These are phyloP conservation scores for Rhizophlyctis rosea DNA, from an alignment of 192 early-diverging fungal species.

Conservation along the genomic window DNA sequence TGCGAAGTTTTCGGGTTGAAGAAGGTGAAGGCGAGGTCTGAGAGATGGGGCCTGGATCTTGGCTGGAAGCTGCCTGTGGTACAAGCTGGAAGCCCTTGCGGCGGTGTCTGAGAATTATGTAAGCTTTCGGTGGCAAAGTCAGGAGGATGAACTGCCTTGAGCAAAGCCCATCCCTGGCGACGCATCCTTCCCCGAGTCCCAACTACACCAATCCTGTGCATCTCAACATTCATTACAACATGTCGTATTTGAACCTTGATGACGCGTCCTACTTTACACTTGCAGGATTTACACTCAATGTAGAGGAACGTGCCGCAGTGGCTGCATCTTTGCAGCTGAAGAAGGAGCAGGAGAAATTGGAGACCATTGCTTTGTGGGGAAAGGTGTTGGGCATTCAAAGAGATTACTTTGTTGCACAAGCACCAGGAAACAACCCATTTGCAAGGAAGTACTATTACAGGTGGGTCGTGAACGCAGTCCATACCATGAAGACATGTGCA, in stretches of 20 bases:
- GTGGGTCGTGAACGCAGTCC: slow-evolving; percentile 17
- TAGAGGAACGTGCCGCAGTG: slow-evolving; percentile 48
- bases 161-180: no score
- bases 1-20: no score
- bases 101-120: no score
- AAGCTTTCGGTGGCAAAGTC: no score
- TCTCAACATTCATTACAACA: no score
- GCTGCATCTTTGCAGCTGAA: slow-evolving; percentile 43
- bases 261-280: slow-evolving; percentile 39
- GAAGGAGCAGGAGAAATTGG: slow-evolving; percentile 50
- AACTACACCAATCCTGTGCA: no score
- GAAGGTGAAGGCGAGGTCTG: no score
- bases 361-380: slow-evolving; percentile 50
- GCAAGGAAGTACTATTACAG: slow-evolving; percentile 53
- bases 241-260: slow-evolving; percentile 39
- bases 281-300: slow-evolving; percentile 53
- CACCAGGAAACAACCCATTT: slow-evolving; percentile 35
- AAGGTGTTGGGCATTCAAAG: slow-evolving; percentile 52
- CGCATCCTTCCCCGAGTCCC: no score
- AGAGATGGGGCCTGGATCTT: no score
- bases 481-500: background rate
- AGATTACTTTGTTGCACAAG: slow-evolving; percentile 55
- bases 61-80: no score
- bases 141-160: no score
- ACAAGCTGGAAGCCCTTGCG: no score